A percentile compares a stretch with the other conserved stretches of the same genome.
Evolutionary conservation across 2,329 filamentous ascomycete genomes (phyloP).

Genomic region (Ustulina deusta): DNA sequence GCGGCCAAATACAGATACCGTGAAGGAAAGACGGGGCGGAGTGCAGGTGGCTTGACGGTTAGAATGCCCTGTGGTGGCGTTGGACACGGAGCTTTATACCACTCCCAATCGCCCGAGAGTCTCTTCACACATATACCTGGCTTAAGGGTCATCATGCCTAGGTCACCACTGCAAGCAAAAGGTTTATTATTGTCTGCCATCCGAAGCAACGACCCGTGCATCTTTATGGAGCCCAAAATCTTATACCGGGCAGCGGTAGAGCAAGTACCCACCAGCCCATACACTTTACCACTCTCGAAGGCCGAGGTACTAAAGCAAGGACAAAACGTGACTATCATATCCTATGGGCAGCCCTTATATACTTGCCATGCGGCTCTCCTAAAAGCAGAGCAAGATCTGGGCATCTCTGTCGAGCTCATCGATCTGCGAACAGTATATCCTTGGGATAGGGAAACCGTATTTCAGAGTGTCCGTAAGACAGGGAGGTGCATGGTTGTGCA

Average conservation of each 20-base stretch:
- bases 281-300: constrained; percentile 85
- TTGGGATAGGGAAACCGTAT: constrained; percentile 85
- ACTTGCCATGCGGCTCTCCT: constrained; percentile 82
- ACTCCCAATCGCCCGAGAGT: constrained; percentile 89
- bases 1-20: constrained; percentile 89
- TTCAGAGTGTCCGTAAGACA: constrained; percentile 87
- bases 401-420: constrained; percentile 84
- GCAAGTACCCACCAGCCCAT: constrained; percentile 84
- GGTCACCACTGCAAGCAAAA: constrained; percentile 89
- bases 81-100: constrained; percentile 88
- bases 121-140: constrained; percentile 91
- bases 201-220: constrained; percentile 83
- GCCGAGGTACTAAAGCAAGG: constrained; percentile 87
- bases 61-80: constrained; percentile 92
- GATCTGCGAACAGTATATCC: constrained; percentile 91
- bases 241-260: constrained; percentile 92
- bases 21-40: constrained; percentile 68
- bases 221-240: constrained; percentile 96
- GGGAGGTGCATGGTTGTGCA: constrained; percentile 89
- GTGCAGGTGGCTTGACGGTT: constrained; percentile 83
- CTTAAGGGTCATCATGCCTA: constrained; percentile 84
- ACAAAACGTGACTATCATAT: constrained; percentile 83
- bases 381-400: constrained; percentile 79
- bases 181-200: constrained; percentile 83
- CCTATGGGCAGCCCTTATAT: constrained; percentile 91